Evolutionary conservation across 2,329 filamentous ascomycete genomes (phyloP).

Genomic region (Herpotrichia juniperi): DNA sequence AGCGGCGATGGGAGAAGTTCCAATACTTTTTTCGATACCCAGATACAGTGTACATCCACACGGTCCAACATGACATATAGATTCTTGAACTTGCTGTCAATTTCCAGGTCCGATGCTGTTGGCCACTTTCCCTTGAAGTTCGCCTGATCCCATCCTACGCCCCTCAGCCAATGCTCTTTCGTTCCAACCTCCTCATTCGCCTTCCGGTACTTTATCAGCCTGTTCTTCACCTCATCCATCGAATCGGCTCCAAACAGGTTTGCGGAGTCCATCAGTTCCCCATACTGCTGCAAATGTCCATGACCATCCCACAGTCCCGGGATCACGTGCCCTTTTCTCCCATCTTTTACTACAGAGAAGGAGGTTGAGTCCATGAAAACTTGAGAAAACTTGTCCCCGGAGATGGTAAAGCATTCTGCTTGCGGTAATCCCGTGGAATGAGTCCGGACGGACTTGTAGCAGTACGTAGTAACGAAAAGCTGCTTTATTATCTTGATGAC

Average conservation of each 20-base stretch:
- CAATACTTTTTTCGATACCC: constrained; percentile 70
- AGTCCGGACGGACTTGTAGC: constrained; percentile 55
- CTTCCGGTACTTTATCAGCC: constrained; percentile 60
- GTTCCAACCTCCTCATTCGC: constrained; percentile 60
- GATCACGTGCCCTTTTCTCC: constrained; percentile 60
- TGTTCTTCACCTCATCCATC: constrained; percentile 59
- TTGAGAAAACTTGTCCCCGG: constrained; percentile 57
- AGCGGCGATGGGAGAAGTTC: constrained; percentile 61
- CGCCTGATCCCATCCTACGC: constrained; percentile 75
- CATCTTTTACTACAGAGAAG: constrained; percentile 38
- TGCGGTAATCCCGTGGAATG: constrained; percentile 45
- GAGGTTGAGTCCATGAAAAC: constrained; percentile 50
- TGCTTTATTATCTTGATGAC: constrained; percentile 28
- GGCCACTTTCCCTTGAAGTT: constrained; percentile 67
- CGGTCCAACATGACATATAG: constrained; percentile 73
- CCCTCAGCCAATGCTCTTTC: constrained; percentile 66
- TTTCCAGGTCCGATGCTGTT: constrained; percentile 64
- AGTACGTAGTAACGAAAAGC: constrained; percentile 42
- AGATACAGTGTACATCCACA: constrained; percentile 72
- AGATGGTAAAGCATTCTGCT: constrained; percentile 62
- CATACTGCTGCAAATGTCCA: constrained; percentile 70
- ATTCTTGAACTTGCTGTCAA: constrained; percentile 58
- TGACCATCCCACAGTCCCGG: constrained; percentile 76
- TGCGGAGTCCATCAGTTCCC: constrained; percentile 70
- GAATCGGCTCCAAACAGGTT: constrained; percentile 66